phyloP scores from a whole-genome alignment of 768 basidiomycete genomes.

The Lactarius vividus region DNA sequence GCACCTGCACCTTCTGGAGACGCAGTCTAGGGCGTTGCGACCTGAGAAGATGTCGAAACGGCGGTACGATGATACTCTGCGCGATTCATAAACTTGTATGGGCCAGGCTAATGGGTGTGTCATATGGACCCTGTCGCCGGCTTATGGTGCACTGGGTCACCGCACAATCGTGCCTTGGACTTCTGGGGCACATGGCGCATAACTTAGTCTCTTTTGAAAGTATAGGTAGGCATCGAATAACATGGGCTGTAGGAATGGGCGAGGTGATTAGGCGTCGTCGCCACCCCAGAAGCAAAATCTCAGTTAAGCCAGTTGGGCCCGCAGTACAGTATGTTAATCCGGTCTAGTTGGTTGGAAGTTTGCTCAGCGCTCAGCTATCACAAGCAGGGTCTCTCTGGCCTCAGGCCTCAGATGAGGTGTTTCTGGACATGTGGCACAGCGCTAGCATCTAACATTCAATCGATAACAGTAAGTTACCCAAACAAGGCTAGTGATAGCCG shows the following conservation, averaged over 20 bases:
- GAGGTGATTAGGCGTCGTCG: background rate
- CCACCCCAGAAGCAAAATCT: background rate
- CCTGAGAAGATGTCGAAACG: background rate
- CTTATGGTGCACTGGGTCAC: background rate
- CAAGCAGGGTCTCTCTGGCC: too few relatives aligned
- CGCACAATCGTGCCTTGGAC: background rate
- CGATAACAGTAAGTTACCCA: too few relatives aligned
- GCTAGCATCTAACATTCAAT: too few relatives aligned
- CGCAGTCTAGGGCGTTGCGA: background rate
- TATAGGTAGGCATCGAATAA: background rate
- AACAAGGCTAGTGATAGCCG: too few relatives aligned
- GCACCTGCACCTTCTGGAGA: constrained; percentile 58
- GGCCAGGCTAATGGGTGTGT: background rate
- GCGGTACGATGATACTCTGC: background rate
- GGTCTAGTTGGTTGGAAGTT: background rate
- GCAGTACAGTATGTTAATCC: background rate
- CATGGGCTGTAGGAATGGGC: background rate
- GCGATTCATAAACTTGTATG: background rate
- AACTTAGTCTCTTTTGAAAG: background rate
- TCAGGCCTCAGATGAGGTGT: too few relatives aligned
- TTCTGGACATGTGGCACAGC: too few relatives aligned
- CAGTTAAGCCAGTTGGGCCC: background rate
- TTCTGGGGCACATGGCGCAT: background rate
- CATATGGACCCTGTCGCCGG: background rate
- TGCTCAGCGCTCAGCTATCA: too few relatives aligned